A percentile compares a stretch with the other conserved stretches of the same genome.
Evolutionary conservation across 1,139 yeast genomes (phyloP).

Genomic region (Candida sanyaensis): DNA sequence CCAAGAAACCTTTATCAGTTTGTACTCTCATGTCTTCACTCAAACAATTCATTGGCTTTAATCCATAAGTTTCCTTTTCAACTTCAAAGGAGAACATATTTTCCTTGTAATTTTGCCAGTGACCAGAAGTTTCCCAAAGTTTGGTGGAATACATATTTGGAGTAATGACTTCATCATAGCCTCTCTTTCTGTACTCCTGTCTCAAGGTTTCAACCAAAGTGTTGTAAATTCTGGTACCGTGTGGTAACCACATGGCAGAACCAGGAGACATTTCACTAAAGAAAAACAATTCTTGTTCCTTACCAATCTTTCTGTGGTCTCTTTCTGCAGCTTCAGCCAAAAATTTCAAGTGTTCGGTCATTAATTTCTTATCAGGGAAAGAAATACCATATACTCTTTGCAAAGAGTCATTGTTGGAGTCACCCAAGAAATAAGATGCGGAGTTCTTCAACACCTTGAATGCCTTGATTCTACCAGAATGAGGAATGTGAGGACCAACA

Average conservation of each 20-base stretch:
- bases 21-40: constrained; percentile 12
- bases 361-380: constrained; percentile 96
- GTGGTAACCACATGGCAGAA: constrained; percentile 96
- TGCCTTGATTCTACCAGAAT: constrained; percentile 95
- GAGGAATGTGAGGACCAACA: constrained; percentile 98
- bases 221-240: constrained; percentile 95
- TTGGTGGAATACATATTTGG: constrained; percentile 97
- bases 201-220: constrained; percentile 77
- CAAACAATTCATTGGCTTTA: constrained; percentile 93
- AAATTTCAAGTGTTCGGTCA: constrained; percentile 95
- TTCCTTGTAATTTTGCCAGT: constrained; percentile 96
- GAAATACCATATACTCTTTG: constrained; percentile 98
- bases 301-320: constrained; percentile 97
- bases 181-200: constrained; percentile 83
- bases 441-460: constrained; percentile 94
- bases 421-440: constrained; percentile 95
- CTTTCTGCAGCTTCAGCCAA: constrained; percentile 96
- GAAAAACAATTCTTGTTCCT: constrained; percentile 91
- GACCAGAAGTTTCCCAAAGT: constrained; percentile 98
- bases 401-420: constrained; percentile 86
- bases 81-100: constrained; percentile 97
- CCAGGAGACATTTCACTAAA: constrained; percentile 98
- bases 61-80: constrained; percentile 84
- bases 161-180: constrained; percentile 95
- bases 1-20: constrained; percentile 6